Evolutionary conservation across 2,329 filamentous ascomycete genomes (phyloP).

Genomic region (Camptophora hylomeconis): DNA sequence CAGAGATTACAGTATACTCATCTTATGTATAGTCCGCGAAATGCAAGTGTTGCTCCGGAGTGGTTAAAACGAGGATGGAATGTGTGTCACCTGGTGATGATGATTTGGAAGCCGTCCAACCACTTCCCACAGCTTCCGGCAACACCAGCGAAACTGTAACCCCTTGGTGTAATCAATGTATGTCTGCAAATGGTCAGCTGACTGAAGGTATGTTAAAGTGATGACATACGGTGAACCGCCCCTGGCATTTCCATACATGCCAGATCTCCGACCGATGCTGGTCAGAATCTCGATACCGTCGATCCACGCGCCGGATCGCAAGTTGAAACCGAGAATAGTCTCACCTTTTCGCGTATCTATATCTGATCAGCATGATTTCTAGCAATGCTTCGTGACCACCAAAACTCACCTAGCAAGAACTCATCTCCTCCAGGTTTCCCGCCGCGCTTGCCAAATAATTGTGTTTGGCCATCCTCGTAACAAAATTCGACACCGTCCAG

Average conservation of each 20-base stretch:
- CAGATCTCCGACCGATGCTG: slow-evolving; percentile 72
- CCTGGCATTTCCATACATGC: slow-evolving; percentile 65
- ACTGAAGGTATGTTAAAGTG: background rate
- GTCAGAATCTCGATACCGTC: slow-evolving; percentile 85
- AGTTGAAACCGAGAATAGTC: slow-evolving; percentile 71
- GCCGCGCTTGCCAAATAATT: slow-evolving; percentile 74
- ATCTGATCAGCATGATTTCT: slow-evolving; percentile 12
- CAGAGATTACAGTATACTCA: no score
- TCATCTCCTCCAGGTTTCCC: slow-evolving; percentile 57
- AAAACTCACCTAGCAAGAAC: slow-evolving; percentile 59
- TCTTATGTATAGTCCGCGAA: no score
- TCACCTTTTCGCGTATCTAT: slow-evolving; percentile 73
- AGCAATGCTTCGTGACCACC: background rate
- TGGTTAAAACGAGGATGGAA: no score
- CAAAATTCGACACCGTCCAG: slow-evolving; percentile 83
- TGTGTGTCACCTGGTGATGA: slow-evolving; percentile 63
- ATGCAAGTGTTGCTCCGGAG: no score
- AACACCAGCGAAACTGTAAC: slow-evolving; percentile 78
- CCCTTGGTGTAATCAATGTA: slow-evolving; percentile 75
- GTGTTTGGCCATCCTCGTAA: slow-evolving; percentile 74
- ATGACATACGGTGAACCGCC: slow-evolving; percentile 68
- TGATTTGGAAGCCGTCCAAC: slow-evolving; percentile 75
- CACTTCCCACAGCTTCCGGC: slow-evolving; percentile 68
- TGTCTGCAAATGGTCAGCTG: slow-evolving; percentile 41
- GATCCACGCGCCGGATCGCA: slow-evolving; percentile 70